phyloP scores from a whole-genome alignment of 1,284 basidiomycete species.

The Irpex rosettiformis region DNA sequence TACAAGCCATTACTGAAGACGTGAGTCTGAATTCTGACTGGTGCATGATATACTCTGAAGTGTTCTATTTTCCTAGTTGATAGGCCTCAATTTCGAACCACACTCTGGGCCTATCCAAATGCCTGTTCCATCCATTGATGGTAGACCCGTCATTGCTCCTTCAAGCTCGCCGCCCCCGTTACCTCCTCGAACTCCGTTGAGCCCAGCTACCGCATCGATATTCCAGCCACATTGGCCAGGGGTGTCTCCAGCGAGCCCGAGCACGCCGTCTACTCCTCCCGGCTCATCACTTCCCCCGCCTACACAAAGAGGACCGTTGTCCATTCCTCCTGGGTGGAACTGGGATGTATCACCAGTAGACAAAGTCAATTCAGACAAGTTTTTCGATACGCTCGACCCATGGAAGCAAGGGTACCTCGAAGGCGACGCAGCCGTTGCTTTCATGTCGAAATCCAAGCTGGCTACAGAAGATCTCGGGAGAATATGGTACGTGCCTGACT shows the following conservation, averaged over 20 bases:
- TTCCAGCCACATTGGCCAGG: background rate
- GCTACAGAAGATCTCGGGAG: constrained; percentile 83
- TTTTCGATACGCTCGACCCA: constrained; percentile 84
- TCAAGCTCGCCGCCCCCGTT: background rate
- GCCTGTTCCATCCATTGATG: background rate
- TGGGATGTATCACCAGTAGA: constrained; percentile 88
- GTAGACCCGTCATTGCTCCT: background rate
- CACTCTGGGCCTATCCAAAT: background rate
- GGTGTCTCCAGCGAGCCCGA: background rate
- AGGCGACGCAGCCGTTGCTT: constrained; percentile 91
- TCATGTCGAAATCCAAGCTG: constrained; percentile 91
- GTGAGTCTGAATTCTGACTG: background rate
- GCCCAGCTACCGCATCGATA: background rate
- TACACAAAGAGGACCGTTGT: background rate
- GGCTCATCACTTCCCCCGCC: background rate
- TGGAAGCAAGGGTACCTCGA: constrained; percentile 80
- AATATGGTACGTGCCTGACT: constrained; percentile 68
- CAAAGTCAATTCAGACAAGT: constrained; percentile 76
- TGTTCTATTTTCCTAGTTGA: constrained; percentile 6
- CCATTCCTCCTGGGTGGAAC: constrained; percentile 13
- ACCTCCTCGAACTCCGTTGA: background rate
- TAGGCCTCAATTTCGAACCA: constrained; percentile 4
- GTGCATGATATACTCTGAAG: background rate
- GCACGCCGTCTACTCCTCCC: background rate
- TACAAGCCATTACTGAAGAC: background rate